phyloP scores from a whole-genome alignment of 1,284 basidiomycete genomes.

The Fistulinella cinereoalba region DNA sequence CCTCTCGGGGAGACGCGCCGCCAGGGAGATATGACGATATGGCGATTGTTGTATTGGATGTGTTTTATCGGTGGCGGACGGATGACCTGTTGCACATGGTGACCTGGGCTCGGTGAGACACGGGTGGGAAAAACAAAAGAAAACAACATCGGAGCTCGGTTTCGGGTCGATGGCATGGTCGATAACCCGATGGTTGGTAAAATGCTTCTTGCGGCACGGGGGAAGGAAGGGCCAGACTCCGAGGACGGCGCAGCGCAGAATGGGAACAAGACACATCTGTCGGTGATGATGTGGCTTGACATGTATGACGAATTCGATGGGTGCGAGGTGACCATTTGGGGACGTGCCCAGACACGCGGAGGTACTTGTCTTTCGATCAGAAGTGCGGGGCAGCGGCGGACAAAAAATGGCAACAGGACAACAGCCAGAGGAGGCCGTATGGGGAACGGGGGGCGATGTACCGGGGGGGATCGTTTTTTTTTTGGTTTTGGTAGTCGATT shows the following conservation, averaged over 20 bases:
- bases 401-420: neutral
- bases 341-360: constrained; percentile 5
- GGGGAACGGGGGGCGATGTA: constrained; percentile 6
- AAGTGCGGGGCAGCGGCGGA: neutral
- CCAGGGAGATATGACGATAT: neutral
- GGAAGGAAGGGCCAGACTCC: constrained; percentile 2
- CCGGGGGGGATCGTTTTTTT: neutral
- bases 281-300: constrained; percentile 13
- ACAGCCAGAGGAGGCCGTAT: constrained; percentile 2
- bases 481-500: constrained; percentile 3
- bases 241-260: neutral
- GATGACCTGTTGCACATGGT: constrained; percentile 24
- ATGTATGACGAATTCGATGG: neutral
- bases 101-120: constrained; percentile 14
- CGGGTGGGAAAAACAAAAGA: neutral
- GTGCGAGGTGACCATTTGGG: constrained; percentile 1
- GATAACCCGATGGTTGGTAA: neutral
- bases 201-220: neutral
- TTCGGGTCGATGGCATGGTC: constrained; percentile 4
- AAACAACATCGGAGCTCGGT: neutral
- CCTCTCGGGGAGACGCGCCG: neutral
- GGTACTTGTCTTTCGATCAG: constrained; percentile 4
- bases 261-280: constrained; percentile 6
- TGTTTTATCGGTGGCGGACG: constrained; percentile 20
- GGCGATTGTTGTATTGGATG: neutral